Conservation (phyloP, 441 rosid genomes). For the Manihot esculenta region DNA sequence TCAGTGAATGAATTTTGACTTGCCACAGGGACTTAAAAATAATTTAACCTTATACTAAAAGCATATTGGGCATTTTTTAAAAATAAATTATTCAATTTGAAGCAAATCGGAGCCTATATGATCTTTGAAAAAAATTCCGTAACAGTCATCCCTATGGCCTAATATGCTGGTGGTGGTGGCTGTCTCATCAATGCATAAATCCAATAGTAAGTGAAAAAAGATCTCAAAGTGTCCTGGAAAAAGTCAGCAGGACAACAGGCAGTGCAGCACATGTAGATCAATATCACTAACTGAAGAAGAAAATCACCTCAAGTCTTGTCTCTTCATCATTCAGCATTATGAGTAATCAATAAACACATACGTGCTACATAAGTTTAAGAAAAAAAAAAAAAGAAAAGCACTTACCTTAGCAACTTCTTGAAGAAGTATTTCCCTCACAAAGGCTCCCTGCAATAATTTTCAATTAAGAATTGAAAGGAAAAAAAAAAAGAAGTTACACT, state of each 20-base stretch:
- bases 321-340: neutral
- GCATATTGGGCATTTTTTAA: neutral
- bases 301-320: neutral
- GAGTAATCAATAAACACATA: constrained; percentile 8
- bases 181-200: neutral
- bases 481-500: neutral
- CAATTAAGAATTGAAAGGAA: neutral
- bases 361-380: neutral
- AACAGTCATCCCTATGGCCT: neutral
- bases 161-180: neutral
- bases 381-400: constrained; percentile 4
- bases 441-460: constrained; percentile 63
- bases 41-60: neutral
- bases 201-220: too few relatives aligned
- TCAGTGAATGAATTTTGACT: too few relatives aligned
- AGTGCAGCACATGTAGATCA: neutral
- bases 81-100: neutral
- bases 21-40: too few relatives aligned
- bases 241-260: neutral
- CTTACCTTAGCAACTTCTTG: constrained; percentile 85
- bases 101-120: neutral
- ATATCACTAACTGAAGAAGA: neutral
- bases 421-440: constrained; percentile 87
- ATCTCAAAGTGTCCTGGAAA: neutral
- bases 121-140: neutral